A percentile compares a stretch with the other conserved stretches of the same genome.
phyloP scores from a whole-genome alignment of 2,329 filamentous ascomycete species.

The Elsinoe ampelina region DNA sequence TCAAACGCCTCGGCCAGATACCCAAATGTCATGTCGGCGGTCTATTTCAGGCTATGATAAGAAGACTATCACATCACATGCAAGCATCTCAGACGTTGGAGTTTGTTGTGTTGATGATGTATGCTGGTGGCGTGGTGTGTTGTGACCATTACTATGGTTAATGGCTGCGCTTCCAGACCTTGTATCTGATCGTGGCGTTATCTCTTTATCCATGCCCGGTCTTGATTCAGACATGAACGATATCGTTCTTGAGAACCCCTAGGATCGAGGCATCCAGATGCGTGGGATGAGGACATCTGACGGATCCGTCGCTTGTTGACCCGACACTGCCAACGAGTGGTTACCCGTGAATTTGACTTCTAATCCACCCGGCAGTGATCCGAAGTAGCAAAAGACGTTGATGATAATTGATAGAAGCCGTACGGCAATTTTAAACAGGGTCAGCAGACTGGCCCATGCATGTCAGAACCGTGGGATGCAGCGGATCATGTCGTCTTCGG shows the following conservation, averaged over 20 bases:
- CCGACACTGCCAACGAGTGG: neutral
- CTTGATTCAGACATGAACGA: neutral
- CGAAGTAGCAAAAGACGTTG: conserved; percentile 2
- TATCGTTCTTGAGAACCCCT: neutral
- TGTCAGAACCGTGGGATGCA: neutral
- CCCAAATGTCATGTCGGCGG: too few relatives aligned
- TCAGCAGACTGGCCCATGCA: conserved; percentile 8
- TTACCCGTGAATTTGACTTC: neutral
- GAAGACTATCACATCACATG: neutral
- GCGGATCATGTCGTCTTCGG: neutral
- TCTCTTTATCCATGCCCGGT: neutral
- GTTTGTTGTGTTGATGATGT: neutral
- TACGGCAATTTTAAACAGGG: conserved; percentile 7
- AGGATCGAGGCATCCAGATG: neutral
- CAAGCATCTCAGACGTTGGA: neutral
- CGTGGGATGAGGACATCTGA: conserved; percentile 6
- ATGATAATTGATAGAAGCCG: conserved; percentile 3
- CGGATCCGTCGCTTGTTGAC: neutral
- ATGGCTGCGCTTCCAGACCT: neutral
- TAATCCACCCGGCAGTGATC: neutral
- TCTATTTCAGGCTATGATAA: neutral
- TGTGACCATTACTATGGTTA: neutral
- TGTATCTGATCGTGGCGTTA: neutral
- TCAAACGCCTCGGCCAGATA: neutral
- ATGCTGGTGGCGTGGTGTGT: neutral